Evolutionary conservation across 208 protist species (phyloP), one percentile per base, ranked within the genome.

Genomic region (Wallacemonas sp.): DNA sequence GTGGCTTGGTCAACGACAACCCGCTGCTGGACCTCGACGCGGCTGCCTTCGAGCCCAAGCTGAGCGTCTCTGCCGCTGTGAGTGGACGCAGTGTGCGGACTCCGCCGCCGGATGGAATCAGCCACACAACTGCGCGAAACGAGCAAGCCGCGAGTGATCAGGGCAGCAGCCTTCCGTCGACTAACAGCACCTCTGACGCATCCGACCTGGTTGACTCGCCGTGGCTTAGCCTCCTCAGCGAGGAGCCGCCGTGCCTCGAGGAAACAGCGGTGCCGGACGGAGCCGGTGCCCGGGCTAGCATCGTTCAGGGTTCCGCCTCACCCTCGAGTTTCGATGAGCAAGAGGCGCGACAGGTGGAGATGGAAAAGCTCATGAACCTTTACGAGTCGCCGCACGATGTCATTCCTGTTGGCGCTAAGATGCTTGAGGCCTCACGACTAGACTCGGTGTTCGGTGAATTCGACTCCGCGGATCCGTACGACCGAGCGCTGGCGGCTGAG

Each of bases 301-400:
- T n/a, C n/a, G n/a, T n/a, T n/a, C n/a, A n/a, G n/a, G n/a, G n/a
- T n/a, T n/a, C n/a, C n/a, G n/a, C n/a, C n/a, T n/a, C 36, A 41
- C 36, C 36, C 10, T 41, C 36, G 9, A 15, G 10, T 17, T 15
- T 41, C 36, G 32, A 57, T 26, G 50, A 37, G 22, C 22, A 32
- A 24, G 34, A 41, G 15, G 59, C 39, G n/a, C 32, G 17, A 41
- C 48, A 13, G 8, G 53, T 34, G 13, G 45, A 61, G 26, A 41
- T 73, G 39, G 70, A 61, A 10, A 59, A 73, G 36, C 69, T 91
- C 2, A 92, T 92, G 89, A 64, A 83, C 54, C 69, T 84, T 1
- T 95, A 95, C 75, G 79, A 83, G 21, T 80, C 72, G 3, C 81
- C 85, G 0, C 79, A 86, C 45, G 86, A 87, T 36, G 75, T 92